These are phyloP conservation scores for Apiospora rasikravindrae DNA, from an alignment of 2,329 filamentous ascomycete species.

Conservation along the genomic window DNA sequence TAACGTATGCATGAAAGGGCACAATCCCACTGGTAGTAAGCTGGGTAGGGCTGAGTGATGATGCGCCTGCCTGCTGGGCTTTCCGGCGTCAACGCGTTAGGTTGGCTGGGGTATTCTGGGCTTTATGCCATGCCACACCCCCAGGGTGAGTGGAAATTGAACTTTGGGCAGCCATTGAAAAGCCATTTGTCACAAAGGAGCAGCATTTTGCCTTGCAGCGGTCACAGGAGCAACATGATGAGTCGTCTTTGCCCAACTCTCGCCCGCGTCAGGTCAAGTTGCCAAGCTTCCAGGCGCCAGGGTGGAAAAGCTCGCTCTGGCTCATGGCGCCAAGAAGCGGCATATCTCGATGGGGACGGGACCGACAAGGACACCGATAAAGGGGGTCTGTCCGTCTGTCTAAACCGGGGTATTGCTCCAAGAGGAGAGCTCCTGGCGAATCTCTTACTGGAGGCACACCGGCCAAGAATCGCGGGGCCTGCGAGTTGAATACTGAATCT, in stretches of 20 bases:
- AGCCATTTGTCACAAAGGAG: background rate
- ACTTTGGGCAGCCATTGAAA: background rate
- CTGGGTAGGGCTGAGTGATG: conserved; percentile 4
- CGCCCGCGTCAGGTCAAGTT: background rate
- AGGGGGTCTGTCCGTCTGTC: background rate
- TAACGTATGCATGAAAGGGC: background rate
- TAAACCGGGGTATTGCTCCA: background rate
- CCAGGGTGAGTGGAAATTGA: background rate
- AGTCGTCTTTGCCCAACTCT: background rate
- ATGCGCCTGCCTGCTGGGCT: background rate
- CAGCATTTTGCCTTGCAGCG: background rate
- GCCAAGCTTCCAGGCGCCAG: background rate
- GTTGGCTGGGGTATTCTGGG: background rate
- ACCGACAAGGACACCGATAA: background rate
- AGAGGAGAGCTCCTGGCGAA: background rate
- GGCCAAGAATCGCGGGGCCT: background rate
- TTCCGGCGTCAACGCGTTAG: background rate
- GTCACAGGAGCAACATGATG: background rate
- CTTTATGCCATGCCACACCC: background rate
- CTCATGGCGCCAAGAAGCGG: background rate
- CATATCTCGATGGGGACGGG: background rate
- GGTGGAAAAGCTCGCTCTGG: background rate
- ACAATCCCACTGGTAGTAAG: background rate
- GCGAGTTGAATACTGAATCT: background rate
- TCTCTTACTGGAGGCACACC: background rate